Evolutionary conservation across 768 basidiomycete species (phyloP), one percentile per base, ranked within the genome.

Genomic region (Chalciporus sphaerocephalus): DNA sequence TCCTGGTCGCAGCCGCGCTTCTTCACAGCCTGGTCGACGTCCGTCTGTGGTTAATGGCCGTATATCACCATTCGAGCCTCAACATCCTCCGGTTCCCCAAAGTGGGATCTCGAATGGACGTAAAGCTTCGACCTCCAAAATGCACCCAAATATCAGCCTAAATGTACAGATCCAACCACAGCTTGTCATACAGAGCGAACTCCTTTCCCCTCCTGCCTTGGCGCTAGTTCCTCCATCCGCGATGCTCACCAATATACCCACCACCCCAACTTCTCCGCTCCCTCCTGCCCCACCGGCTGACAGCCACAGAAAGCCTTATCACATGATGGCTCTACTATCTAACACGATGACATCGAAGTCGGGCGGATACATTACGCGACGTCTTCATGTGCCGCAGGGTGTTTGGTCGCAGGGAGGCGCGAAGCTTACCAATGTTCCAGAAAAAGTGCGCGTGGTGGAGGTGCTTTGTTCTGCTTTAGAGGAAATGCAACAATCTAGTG

Each of bases 371-470:
- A 72, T 95, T 45, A 92, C 90, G 13, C 84, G 83, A 37, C 79
- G 85, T 37, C 66, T 95, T 53, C 92, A 92, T 64, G 87, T 95
- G 22, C 91, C 92, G 12, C 80, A 81, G 44, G 88, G 90, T 59
- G 86, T 93, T 18, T 95, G 92, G 92, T 87, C 88, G 35, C 87
- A 91, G 61, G 86, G 87, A 22, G 91, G 92, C 33, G 88, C 86
- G 23, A 93, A 92, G 63, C 75, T 96, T 39, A 70, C 73, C 27
- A 92, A 88, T 58, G 59, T 92, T 25, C 76, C 81, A 40, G 90
- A 93, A 56, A 94, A 96, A 68, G 81, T 92, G 34, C 81, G 87
- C 30, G 87, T 90, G 43, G 82, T 95, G 32, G 83, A 84, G 46
- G 80, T 91, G 40, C 69, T 95, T 18, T 81, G 80, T 52, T 78